phyloP scores from a whole-genome alignment of 2,329 filamentous ascomycete genomes.

The Aspergillus thermomutatus region DNA sequence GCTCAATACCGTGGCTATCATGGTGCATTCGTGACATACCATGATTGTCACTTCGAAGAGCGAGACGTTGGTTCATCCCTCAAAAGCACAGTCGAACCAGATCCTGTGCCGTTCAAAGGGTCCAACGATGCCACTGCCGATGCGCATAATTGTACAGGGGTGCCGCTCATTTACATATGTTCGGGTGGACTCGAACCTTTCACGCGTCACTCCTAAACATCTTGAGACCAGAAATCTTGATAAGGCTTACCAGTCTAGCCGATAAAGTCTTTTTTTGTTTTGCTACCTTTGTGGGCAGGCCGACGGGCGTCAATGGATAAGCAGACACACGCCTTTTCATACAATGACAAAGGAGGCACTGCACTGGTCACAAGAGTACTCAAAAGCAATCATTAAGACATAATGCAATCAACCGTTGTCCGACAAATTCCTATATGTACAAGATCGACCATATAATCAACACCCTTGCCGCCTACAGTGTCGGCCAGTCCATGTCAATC shows the following conservation, averaged over 20 bases:
- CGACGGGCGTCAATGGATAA: background rate
- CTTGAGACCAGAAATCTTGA: background rate
- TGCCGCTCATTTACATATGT: background rate
- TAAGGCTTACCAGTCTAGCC: background rate
- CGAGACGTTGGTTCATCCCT: background rate
- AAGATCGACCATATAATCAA: background rate
- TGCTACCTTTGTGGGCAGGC: background rate
- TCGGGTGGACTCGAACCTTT: background rate
- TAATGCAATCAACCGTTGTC: background rate
- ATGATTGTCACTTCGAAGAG: background rate
- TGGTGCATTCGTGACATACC: background rate
- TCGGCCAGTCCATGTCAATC: slow-evolving; percentile 41
- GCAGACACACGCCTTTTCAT: background rate
- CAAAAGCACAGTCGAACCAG: background rate
- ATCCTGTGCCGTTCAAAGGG: background rate
- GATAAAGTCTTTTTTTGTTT: background rate
- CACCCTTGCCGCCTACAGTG: slow-evolving; percentile 20
- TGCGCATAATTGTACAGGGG: background rate
- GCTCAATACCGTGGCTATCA: background rate
- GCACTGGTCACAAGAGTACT: background rate
- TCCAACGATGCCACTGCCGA: background rate
- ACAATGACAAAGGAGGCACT: background rate
- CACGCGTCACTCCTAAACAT: background rate
- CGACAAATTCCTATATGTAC: background rate
- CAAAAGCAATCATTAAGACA: background rate